These are phyloP conservation scores for Aspergillus jensenii DNA, from an alignment of 2,329 filamentous ascomycete genomes.

Conservation along the genomic window DNA sequence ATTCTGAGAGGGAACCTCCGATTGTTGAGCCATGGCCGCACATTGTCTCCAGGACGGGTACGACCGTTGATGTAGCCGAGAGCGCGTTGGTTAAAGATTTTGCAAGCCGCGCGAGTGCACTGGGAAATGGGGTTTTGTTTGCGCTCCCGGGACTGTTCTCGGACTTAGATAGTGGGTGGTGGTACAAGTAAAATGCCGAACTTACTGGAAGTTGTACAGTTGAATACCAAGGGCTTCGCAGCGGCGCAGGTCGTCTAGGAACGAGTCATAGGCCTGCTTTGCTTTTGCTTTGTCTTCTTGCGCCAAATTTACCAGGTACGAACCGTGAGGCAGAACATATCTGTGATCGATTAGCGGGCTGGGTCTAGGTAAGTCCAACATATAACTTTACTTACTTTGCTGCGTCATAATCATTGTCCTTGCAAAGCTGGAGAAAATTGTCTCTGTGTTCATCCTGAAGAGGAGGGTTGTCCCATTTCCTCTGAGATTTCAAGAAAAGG, in stretches of 20 bases:
- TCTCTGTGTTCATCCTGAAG: constrained; percentile 66
- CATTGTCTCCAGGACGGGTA: constrained; percentile 94
- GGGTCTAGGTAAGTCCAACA: not conserved
- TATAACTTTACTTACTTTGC: constrained; percentile 43
- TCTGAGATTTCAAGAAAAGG: constrained; percentile 91
- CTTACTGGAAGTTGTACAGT: constrained; percentile 92
- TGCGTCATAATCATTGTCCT: constrained; percentile 69
- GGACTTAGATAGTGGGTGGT: not conserved
- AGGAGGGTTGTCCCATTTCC: constrained; percentile 87
- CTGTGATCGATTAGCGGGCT: constrained; percentile 28
- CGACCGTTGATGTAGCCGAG: constrained; percentile 69
- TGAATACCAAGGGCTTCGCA: constrained; percentile 83
- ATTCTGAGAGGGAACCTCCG: constrained; percentile 80
- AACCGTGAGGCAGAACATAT: constrained; percentile 86
- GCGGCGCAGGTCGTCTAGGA: constrained; percentile 81
- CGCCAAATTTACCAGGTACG: constrained; percentile 94
- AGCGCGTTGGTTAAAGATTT: constrained; percentile 80
- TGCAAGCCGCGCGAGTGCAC: constrained; percentile 77
- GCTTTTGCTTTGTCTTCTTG: constrained; percentile 78
- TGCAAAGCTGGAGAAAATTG: constrained; percentile 69
- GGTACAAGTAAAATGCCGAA: constrained; percentile 3
- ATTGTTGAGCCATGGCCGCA: constrained; percentile 85
- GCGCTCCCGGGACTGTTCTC: constrained; percentile 68
- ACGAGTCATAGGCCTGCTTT: constrained; percentile 78
- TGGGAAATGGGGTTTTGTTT: constrained; percentile 64